Conservation (phyloP, 768 basidiomycete species). For the Porpolomopsis calyptriformis region DNA sequence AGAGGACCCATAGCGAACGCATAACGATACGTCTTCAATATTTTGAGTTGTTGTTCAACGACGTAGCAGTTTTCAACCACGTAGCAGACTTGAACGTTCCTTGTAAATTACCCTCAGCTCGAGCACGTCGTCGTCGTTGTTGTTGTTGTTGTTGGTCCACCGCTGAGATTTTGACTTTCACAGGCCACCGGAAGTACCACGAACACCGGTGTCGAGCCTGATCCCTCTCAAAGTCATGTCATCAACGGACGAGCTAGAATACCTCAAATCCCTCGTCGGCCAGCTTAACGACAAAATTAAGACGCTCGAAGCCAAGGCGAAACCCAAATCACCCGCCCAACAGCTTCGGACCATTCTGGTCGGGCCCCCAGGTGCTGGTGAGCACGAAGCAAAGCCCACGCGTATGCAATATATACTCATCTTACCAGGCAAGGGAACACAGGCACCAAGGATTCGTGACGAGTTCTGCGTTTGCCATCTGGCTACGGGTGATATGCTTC, state of each 20-base stretch:
- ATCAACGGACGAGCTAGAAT: slow-evolving; percentile 72
- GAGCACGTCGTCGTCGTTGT: too few species aligned
- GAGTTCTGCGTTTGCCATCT: slow-evolving; percentile 96
- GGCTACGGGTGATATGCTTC: slow-evolving; percentile 97
- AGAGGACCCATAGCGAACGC: slow-evolving; percentile 1
- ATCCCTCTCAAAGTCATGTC: slow-evolving; percentile 43
- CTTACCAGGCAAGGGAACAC: slow-evolving; percentile 86
- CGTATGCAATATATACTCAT: slow-evolving; percentile 1
- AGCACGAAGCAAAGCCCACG: slow-evolving; percentile 14
- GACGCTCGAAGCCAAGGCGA: slow-evolving; percentile 61
- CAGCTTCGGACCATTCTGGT: slow-evolving; percentile 87
- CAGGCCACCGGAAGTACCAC: too few species aligned
- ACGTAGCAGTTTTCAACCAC: too few species aligned
- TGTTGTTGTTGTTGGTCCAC: too few species aligned
- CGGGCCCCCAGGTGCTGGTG: slow-evolving; percentile 96
- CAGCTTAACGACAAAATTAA: slow-evolving; percentile 89
- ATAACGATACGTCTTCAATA: background rate
- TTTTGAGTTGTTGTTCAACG: background rate
- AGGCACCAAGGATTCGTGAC: slow-evolving; percentile 86
- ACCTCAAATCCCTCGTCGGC: slow-evolving; percentile 84
- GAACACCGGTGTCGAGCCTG: too few species aligned
- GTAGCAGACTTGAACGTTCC: too few species aligned
- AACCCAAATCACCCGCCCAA: slow-evolving; percentile 56
- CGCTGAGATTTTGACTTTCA: too few species aligned
- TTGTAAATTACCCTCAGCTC: too few species aligned